A percentile compares a stretch with the other conserved stretches of the same genome.
These are phyloP conservation scores for Xylaria castorea DNA, from an alignment of 495 filamentous ascomycete genomes.

Conservation along the genomic window DNA sequence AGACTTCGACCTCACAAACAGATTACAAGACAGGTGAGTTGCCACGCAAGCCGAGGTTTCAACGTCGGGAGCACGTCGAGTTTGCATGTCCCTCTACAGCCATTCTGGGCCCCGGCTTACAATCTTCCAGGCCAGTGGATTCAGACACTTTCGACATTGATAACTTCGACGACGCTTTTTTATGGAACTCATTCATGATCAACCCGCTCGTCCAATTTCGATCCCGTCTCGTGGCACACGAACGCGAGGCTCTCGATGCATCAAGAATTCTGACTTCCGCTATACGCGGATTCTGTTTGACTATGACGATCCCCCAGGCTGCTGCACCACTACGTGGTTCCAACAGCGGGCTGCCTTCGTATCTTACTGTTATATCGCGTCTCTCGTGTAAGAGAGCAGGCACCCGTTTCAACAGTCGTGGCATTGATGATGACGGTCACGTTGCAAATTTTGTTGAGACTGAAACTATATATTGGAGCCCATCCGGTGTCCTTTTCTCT, in stretches of 20 bases:
- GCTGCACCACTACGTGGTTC: slow-evolving; percentile 61
- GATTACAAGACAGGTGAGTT: slow-evolving; percentile 85
- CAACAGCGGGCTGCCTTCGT: slow-evolving; percentile 76
- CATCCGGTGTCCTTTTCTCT: slow-evolving; percentile 80
- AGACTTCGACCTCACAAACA: slow-evolving; percentile 94
- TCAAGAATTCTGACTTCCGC: slow-evolving; percentile 91
- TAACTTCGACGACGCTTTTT: slow-evolving; percentile 83
- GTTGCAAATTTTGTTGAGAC: slow-evolving; percentile 87
- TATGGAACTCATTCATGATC: slow-evolving; percentile 99
- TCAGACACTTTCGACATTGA: slow-evolving; percentile 75
- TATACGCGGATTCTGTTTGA: slow-evolving; percentile 89
- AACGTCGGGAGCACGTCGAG: too few relatives aligned
- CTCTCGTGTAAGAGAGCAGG: slow-evolving; percentile 91
- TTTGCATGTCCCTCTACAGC: slow-evolving; percentile 5
- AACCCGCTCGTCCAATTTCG: slow-evolving; percentile 87
- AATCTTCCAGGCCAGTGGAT: slow-evolving; percentile 48
- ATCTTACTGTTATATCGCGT: slow-evolving; percentile 87
- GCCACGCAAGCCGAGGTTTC: not conserved
- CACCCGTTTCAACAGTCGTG: slow-evolving; percentile 93
- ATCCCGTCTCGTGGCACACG: slow-evolving; percentile 72
- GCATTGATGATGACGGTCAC: slow-evolving; percentile 96
- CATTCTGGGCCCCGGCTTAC: slow-evolving; percentile 27
- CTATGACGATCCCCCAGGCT: slow-evolving; percentile 75
- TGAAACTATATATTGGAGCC: slow-evolving; percentile 75
- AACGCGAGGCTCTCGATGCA: slow-evolving; percentile 76